phyloP scores from a whole-genome alignment of 2,329 filamentous ascomycete species.

The Aureobasidium namibiae region DNA sequence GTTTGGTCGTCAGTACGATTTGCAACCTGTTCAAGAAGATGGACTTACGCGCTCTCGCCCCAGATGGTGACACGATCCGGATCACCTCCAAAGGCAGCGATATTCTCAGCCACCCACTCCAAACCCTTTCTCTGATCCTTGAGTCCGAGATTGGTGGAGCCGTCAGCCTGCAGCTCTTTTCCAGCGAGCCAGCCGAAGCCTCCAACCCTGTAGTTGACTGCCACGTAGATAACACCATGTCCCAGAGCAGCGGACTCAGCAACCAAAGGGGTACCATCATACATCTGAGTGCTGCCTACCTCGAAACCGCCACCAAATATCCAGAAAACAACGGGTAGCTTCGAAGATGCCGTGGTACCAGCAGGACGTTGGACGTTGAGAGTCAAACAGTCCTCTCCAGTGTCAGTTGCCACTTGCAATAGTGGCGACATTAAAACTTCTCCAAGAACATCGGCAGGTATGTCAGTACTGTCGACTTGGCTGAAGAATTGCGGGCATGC shows the following conservation, averaged over 20 bases:
- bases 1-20: constrained; percentile 15
- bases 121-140: constrained; percentile 25
- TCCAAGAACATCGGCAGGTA: constrained; percentile 31
- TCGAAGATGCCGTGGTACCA: constrained; percentile 27
- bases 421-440: constrained; percentile 32
- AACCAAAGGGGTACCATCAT: constrained; percentile 34
- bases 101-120: constrained; percentile 25
- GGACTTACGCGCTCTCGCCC: constrained; percentile 54
- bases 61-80: constrained; percentile 71
- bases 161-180: constrained; percentile 26
- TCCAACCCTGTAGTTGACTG: constrained; percentile 58
- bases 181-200: constrained; percentile 29
- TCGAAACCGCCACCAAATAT: constrained; percentile 39
- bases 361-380: constrained; percentile 36
- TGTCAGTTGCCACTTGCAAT: constrained; percentile 29
- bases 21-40: constrained; percentile 29
- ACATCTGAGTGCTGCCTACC: constrained; percentile 31
- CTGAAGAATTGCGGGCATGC: constrained; percentile 67
- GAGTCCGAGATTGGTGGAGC: constrained; percentile 27
- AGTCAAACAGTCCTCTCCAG: constrained; percentile 37
- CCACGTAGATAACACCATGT: constrained; percentile 65
- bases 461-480: constrained; percentile 35
- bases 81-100: constrained; percentile 71
- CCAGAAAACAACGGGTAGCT: constrained; percentile 42
- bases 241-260: constrained; percentile 36